Base-by-base conservation (phyloP, 305 asterid genomes). In the Solanum chacoense region DNA sequence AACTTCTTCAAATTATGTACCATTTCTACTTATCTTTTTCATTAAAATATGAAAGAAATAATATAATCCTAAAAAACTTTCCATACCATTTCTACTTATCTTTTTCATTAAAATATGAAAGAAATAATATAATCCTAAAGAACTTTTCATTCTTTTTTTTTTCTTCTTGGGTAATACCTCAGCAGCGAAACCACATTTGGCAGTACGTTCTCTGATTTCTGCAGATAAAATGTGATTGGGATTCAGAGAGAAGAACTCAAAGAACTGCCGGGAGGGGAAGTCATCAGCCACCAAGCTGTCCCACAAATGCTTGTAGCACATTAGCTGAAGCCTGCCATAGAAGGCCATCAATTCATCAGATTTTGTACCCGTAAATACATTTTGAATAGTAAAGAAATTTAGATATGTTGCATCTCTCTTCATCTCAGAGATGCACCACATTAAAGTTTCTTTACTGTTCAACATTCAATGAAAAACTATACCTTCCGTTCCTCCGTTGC, bases 251-350 rank as follows among this genome's bases (percentile, higher is more conserved):
- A 96, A 97, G 95, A 93, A 96, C 89, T 95, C 94, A 87, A 88
- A 97, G 90, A 97, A 97, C 89, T 93, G 91, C 26, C 89, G 91
- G 7, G 90, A 34, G 24, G 98, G 98, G 85, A 97, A 97, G 72
- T 88, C 94, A 67, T 90, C 93, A 12, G 95, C 93, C 50, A 93
- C 94, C 90, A 96, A 93, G 86, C 91, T 93, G 92, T 97, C 99
- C 99, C 99, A 97, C 89, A 96, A 92, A 88, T 92, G 91, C 93
- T 96, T 97, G 93, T 97, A 97, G 95, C 98, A 94, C 99, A 97
- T 97, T 38, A 97, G 86, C 81, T 97, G 99, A 87, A 95, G 95
- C 98, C 99, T 96, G 96, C 92, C 87, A 88, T 65, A 89, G 72
- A 59, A 84, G 87, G n/a, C 14, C 74, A 32, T 37, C 75, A 34